phyloP scores from a whole-genome alignment of 2,329 filamentous ascomycete genomes.

The Rhinocladiella mackenziei region DNA sequence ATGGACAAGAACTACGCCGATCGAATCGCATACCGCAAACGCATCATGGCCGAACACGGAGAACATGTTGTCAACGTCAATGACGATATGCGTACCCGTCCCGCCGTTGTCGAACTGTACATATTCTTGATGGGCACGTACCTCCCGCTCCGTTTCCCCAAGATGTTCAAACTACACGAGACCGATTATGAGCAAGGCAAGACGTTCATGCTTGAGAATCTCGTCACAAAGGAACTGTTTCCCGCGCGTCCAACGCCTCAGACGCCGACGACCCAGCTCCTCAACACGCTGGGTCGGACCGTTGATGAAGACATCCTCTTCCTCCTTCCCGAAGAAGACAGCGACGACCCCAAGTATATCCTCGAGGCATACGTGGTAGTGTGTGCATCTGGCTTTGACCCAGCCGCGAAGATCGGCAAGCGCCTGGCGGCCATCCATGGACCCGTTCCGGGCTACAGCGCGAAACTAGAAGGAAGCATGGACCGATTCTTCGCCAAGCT shows the following conservation, averaged over 20 bases:
- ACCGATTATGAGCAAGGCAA: constrained; percentile 30
- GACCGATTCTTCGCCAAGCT: constrained; percentile 57
- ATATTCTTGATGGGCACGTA: constrained; percentile 52
- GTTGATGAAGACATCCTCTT: constrained; percentile 60
- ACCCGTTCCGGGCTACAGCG: constrained; percentile 55
- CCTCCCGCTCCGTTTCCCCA: constrained; percentile 55
- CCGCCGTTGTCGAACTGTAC: constrained; percentile 56
- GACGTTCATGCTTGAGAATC: constrained; percentile 42
- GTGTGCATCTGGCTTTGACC: constrained; percentile 58
- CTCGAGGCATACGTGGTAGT: constrained; percentile 55
- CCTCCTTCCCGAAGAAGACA: constrained; percentile 45
- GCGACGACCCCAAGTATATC: constrained; percentile 43
- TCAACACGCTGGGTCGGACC: constrained; percentile 49
- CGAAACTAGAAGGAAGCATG: constrained; percentile 57
- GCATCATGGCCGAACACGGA: constrained; percentile 45
- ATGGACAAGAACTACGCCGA: constrained; percentile 58
- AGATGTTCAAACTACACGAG: constrained; percentile 45
- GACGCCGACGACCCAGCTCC: constrained; percentile 37
- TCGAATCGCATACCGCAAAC: constrained; percentile 49
- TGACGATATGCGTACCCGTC: constrained; percentile 38
- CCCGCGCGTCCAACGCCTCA: constrained; percentile 36
- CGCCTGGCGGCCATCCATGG: constrained; percentile 54
- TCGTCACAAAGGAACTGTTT: constrained; percentile 43
- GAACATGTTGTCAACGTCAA: constrained; percentile 41
- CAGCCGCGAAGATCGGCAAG: constrained; percentile 51